A percentile compares a stretch with the other conserved stretches of the same genome.
Conservation (phyloP, 164 flowering plant species). For the Stephania yunnanensis region DNA sequence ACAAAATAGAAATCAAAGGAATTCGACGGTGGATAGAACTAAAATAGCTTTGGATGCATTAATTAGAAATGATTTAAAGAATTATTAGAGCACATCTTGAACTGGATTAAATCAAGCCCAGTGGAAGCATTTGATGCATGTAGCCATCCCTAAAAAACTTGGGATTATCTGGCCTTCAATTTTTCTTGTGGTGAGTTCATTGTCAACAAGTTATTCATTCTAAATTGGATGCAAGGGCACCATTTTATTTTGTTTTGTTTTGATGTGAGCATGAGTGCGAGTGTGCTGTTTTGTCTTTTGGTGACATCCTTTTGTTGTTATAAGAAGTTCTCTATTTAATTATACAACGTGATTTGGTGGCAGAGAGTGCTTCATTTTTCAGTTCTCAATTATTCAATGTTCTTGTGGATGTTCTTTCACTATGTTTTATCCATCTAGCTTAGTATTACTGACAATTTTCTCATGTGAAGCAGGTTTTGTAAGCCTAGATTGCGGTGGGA, state of each 20-base stretch:
- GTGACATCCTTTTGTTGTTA: neutral
- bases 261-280: too few relatives aligned
- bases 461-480: slow-evolving; percentile 67
- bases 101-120: too few relatives aligned
- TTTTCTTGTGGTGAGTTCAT: neutral
- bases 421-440: neutral
- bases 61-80: too few relatives aligned
- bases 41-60: too few relatives aligned
- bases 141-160: too few relatives aligned
- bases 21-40: too few relatives aligned
- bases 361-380: neutral
- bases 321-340: neutral
- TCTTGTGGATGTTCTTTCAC: neutral
- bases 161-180: neutral
- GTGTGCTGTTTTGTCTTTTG: neutral
- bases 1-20: too few relatives aligned
- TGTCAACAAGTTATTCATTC: neutral
- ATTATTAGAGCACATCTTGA: too few relatives aligned
- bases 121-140: too few relatives aligned
- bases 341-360: neutral
- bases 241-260: neutral
- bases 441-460: slow-evolving; percentile 8
- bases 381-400: neutral
- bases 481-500: slow-evolving; percentile 88
- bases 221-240: neutral